A percentile compares a stretch with the other conserved stretches of the same genome.
Evolutionary conservation across 2,329 filamentous ascomycete genomes (phyloP).

Genomic region (Pseudocercospora fijiensis): DNA sequence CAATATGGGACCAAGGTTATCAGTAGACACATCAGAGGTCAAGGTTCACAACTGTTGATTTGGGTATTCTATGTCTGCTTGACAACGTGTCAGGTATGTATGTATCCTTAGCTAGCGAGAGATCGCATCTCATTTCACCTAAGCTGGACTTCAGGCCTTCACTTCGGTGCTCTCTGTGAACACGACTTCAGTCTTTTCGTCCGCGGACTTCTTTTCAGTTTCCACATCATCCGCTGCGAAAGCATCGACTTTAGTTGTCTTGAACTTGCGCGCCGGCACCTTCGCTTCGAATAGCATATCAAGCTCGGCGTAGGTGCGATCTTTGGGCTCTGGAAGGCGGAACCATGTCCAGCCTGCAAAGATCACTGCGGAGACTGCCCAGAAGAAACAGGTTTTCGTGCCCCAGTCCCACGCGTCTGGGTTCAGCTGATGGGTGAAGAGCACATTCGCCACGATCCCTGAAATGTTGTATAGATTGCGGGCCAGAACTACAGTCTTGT

Average conservation of each 20-base stretch:
- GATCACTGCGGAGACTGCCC: slow-evolving; percentile 39
- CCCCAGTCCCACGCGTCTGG: slow-evolving; percentile 24
- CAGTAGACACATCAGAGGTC: too few relatives aligned
- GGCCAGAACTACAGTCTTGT: slow-evolving; percentile 35
- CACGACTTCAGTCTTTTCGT: not conserved
- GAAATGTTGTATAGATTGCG: slow-evolving; percentile 30
- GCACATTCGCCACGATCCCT: slow-evolving; percentile 26
- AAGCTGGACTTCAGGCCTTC: not conserved
- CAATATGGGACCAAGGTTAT: too few relatives aligned
- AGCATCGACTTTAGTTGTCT: slow-evolving; percentile 20
- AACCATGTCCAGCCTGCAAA: slow-evolving; percentile 45
- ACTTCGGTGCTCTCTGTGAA: not conserved
- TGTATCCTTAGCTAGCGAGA: not conserved
- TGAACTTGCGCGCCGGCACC: slow-evolving; percentile 43
- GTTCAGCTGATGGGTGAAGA: slow-evolving; percentile 26
- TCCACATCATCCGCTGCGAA: not conserved
- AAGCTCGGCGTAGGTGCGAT: slow-evolving; percentile 44
- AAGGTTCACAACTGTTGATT: too few relatives aligned
- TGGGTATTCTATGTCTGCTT: too few relatives aligned
- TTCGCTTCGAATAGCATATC: slow-evolving; percentile 46
- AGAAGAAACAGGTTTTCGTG: slow-evolving; percentile 40
- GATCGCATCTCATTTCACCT: not conserved
- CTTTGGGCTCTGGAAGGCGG: slow-evolving; percentile 46
- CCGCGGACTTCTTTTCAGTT: not conserved
- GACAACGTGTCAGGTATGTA: too few relatives aligned